These are phyloP conservation scores for Skeletonema grethae DNA, from an alignment of 108 stramenopile species.

Conservation along the genomic window DNA sequence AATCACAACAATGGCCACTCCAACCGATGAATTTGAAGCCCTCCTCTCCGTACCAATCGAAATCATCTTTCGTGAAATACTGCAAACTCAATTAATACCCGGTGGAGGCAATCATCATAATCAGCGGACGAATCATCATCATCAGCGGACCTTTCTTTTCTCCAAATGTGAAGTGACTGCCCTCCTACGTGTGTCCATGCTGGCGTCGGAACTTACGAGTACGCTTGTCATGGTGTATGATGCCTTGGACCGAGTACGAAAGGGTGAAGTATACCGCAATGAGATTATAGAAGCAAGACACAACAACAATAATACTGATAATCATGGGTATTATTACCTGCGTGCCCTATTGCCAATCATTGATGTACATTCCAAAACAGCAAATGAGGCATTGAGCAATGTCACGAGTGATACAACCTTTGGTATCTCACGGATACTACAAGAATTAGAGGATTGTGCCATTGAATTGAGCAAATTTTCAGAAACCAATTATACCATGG, in stretches of 20 bases:
- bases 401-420: constrained; percentile 26
- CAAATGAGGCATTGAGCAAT: constrained; percentile 29
- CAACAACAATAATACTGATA: not conserved
- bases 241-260: constrained; percentile 24
- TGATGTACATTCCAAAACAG: constrained; percentile 33
- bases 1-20: not conserved
- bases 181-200: constrained; percentile 41
- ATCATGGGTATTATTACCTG: constrained; percentile 10
- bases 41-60: constrained; percentile 22
- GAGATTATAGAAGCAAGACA: constrained; percentile 11
- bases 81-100: constrained; percentile 20
- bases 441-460: constrained; percentile 38
- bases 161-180: constrained; percentile 44
- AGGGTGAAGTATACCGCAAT: constrained; percentile 21
- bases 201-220: constrained; percentile 33
- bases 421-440: constrained; percentile 28
- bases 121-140: constrained; percentile 5
- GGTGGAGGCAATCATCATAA: not conserved
- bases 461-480: constrained; percentile 40
- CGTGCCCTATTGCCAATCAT: constrained; percentile 42
- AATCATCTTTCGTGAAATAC: constrained; percentile 44
- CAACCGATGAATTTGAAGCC: constrained; percentile 12
- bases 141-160: constrained; percentile 21
- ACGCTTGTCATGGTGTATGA: constrained; percentile 32
- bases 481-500: constrained; percentile 46